A percentile compares a stretch with the other conserved stretches of the same genome.
These are phyloP conservation scores for Exophiala oligosperma DNA, from an alignment of 2,329 filamentous ascomycete species.

Conservation along the genomic window DNA sequence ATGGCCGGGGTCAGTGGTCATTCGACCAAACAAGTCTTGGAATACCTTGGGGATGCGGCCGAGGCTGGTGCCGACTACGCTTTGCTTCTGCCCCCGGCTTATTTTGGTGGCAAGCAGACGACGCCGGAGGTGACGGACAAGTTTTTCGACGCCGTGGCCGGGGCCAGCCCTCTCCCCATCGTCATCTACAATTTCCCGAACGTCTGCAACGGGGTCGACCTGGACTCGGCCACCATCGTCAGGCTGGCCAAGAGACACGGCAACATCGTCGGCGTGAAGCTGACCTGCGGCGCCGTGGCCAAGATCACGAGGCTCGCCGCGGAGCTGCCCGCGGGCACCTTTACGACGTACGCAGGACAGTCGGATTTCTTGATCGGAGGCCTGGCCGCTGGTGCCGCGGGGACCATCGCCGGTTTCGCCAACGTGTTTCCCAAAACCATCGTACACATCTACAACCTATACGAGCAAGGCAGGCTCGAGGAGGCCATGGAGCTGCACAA, in stretches of 20 bases:
- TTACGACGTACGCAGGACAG: conserved; percentile 71
- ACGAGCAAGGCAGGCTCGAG: conserved; percentile 54
- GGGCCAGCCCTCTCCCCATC: conserved; percentile 54
- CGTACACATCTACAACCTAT: conserved; percentile 62
- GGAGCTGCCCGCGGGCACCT: conserved; percentile 54
- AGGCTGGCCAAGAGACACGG: conserved; percentile 51
- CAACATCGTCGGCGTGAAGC: conserved; percentile 64
- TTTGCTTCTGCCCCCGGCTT: conserved; percentile 62
- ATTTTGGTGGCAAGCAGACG: conserved; percentile 62
- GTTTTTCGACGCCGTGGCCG: conserved; percentile 61
- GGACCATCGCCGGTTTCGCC: conserved; percentile 59
- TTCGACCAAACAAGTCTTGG: conserved; percentile 63
- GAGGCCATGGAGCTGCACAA: conserved; percentile 63
- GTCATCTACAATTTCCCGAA: conserved; percentile 70
- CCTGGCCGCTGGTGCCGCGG: conserved; percentile 53
- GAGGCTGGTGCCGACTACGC: conserved; percentile 62
- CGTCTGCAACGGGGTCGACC: conserved; percentile 67
- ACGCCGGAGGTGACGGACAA: conserved; percentile 56
- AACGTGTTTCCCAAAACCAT: conserved; percentile 60
- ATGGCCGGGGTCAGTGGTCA: conserved; percentile 66
- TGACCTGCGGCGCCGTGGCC: conserved; percentile 64
- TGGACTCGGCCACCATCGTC: conserved; percentile 64
- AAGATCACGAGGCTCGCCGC: conserved; percentile 60
- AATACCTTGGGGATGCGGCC: conserved; percentile 59
- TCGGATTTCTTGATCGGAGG: conserved; percentile 67